A percentile compares a stretch with the other conserved stretches of the same genome.
These are phyloP conservation scores for Lepidium africanum DNA, from an alignment of 345 rosid genomes.

Conservation along the genomic window DNA sequence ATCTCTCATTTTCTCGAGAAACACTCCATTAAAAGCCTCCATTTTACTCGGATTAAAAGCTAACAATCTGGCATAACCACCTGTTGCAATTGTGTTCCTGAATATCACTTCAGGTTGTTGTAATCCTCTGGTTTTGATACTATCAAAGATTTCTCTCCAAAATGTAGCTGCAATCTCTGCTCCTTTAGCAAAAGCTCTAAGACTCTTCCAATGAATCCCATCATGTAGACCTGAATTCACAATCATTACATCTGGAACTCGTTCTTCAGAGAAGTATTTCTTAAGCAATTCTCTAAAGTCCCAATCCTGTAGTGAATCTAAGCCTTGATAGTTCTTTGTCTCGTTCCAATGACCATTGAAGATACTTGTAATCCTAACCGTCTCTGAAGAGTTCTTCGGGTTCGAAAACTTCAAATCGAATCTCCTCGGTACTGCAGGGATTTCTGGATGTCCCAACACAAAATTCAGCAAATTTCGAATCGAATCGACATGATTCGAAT, in stretches of 20 bases:
- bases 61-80: conserved; percentile 68
- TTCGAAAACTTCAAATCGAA: conserved; percentile 75
- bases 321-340: conserved; percentile 74
- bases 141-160: conserved; percentile 68
- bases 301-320: conserved; percentile 58
- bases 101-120: conserved; percentile 50
- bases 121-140: conserved; percentile 52
- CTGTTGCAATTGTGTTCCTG: conserved; percentile 79
- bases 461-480: conserved; percentile 82
- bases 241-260: conserved; percentile 70
- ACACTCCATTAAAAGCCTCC: conserved; percentile 72
- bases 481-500: conserved; percentile 88
- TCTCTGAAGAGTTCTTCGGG: conserved; percentile 52
- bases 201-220: conserved; percentile 55
- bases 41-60: conserved; percentile 85
- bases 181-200: conserved; percentile 47
- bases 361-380: conserved; percentile 81
- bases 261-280: conserved; percentile 57
- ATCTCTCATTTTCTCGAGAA: conserved; percentile 58
- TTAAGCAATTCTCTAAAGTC: conserved; percentile 57
- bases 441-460: conserved; percentile 55
- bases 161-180: conserved; percentile 62
- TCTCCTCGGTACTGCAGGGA: conserved; percentile 68
- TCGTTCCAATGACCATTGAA: conserved; percentile 94
- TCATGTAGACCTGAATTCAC: conserved; percentile 93